Percentiles rank a stretch among this genome's conserved stretches.
Evolutionary conservation across 208 protist genomes (phyloP).

Genomic region (Strigomonas galati): DNA sequence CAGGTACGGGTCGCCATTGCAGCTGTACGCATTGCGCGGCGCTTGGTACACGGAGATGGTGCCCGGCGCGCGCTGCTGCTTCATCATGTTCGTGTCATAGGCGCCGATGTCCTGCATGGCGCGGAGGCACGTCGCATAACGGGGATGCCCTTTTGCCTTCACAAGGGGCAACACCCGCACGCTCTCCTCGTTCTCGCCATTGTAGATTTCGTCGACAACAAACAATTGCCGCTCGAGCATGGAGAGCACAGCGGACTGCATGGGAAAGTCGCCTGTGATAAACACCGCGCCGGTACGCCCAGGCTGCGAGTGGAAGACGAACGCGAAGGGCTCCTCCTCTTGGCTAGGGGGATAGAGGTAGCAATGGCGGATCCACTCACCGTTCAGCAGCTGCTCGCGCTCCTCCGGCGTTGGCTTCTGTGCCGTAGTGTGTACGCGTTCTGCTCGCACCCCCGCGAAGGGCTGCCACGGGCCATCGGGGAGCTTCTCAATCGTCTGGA

Average conservation of each 20-base stretch:
- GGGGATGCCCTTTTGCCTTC: slow-evolving; percentile 44
- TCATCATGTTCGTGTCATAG: slow-evolving; percentile 77
- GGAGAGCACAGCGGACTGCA: slow-evolving; percentile 85
- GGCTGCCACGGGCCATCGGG: slow-evolving; percentile 73
- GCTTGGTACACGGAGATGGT: slow-evolving; percentile 76
- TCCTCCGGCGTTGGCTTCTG: slow-evolving; percentile 73
- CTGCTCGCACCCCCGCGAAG: slow-evolving; percentile 57
- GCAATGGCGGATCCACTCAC: slow-evolving; percentile 86
- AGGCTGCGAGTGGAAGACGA: slow-evolving; percentile 84
- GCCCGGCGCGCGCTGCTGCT: slow-evolving; percentile 80
- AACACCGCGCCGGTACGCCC: slow-evolving; percentile 82
- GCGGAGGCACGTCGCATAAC: slow-evolving; percentile 40
- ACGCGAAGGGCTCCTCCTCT: slow-evolving; percentile 49
- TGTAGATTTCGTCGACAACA: slow-evolving; percentile 65
- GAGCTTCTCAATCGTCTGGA: slow-evolving; percentile 30
- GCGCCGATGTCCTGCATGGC: slow-evolving; percentile 68
- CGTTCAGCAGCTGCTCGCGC: slow-evolving; percentile 62
- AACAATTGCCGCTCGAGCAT: slow-evolving; percentile 78
- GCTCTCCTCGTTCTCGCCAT: slow-evolving; percentile 40
- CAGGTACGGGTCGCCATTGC: slow-evolving; percentile 62
- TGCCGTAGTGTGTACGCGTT: slow-evolving; percentile 21
- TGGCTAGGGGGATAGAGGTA: slow-evolving; percentile 61
- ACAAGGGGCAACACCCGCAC: slow-evolving; percentile 46
- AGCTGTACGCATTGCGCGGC: slow-evolving; percentile 57
- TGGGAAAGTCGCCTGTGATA: slow-evolving; percentile 56